Conservation (phyloP, 2,329 filamentous ascomycete genomes). For the Cladophialophora chaetospira region DNA sequence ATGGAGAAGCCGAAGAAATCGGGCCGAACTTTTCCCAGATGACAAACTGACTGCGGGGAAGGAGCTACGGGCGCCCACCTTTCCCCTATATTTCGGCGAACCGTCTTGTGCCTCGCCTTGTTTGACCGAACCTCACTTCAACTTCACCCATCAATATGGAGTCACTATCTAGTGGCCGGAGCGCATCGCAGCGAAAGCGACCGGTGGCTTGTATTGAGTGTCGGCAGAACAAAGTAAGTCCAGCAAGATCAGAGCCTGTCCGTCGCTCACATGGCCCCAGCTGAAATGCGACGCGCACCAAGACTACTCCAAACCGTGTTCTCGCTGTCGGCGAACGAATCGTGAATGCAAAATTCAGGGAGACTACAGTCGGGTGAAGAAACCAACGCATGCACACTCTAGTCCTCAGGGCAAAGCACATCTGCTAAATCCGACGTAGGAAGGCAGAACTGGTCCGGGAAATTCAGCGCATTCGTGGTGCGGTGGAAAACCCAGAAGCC, state of each 20-base stretch:
- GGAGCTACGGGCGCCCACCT: too few species aligned
- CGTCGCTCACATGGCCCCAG: background rate
- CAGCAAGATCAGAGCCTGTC: background rate
- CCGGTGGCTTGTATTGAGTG: conserved; percentile 71
- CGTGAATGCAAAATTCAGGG: conserved; percentile 8
- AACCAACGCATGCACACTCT: conserved; percentile 10
- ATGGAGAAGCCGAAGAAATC: too few species aligned
- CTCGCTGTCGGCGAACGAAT: conserved; percentile 4
- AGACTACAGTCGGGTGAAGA: conserved; percentile 6
- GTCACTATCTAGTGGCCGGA: too few species aligned
- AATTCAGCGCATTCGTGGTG: background rate
- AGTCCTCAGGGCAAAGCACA: conserved; percentile 1
- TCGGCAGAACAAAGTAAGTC: conserved; percentile 64
- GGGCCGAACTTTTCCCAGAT: too few species aligned
- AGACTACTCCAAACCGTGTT: conserved; percentile 16
- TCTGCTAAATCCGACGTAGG: background rate
- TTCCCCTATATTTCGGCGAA: too few species aligned
- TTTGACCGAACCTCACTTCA: too few species aligned
- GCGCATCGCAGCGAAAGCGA: too few species aligned
- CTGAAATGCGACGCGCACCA: conserved; percentile 17
- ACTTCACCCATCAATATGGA: too few species aligned
- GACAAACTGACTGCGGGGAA: too few species aligned
- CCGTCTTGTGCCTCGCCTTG: too few species aligned
- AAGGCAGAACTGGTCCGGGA: conserved; percentile 28
- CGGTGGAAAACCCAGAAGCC: background rate